Conservation (phyloP, 2,329 filamentous ascomycete genomes). For the Arthrobotrys iridis region DNA sequence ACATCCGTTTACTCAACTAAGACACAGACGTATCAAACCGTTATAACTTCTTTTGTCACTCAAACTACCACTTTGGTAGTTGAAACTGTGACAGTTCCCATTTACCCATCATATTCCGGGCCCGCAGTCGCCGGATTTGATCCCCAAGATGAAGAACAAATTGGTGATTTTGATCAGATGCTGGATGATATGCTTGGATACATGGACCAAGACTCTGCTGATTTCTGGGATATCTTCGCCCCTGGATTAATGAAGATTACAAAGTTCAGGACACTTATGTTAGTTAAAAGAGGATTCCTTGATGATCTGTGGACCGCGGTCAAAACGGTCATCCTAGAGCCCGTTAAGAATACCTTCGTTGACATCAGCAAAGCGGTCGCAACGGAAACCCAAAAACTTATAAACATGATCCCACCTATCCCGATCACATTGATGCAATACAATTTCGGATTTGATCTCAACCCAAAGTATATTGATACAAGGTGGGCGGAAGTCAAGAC, state of each 20-base stretch:
- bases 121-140: background rate
- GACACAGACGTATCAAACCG: background rate
- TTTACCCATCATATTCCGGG: background rate
- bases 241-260: background rate
- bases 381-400: background rate
- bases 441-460: background rate
- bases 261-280: background rate
- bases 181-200: background rate
- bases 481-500: background rate
- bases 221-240: background rate
- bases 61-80: background rate
- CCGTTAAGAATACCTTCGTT: background rate
- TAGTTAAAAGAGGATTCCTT: background rate
- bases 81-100: background rate
- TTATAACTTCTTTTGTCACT: background rate
- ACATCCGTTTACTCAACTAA: background rate
- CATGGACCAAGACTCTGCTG: background rate
- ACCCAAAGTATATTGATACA: background rate
- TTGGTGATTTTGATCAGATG: background rate
- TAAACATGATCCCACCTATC: background rate
- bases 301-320: background rate
- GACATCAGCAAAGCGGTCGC: background rate
- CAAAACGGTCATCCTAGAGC: background rate
- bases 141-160: background rate
- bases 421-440: background rate